These are phyloP conservation scores for Trichothecium sympodiale DNA, from an alignment of 2,329 filamentous ascomycete species.

Conservation along the genomic window DNA sequence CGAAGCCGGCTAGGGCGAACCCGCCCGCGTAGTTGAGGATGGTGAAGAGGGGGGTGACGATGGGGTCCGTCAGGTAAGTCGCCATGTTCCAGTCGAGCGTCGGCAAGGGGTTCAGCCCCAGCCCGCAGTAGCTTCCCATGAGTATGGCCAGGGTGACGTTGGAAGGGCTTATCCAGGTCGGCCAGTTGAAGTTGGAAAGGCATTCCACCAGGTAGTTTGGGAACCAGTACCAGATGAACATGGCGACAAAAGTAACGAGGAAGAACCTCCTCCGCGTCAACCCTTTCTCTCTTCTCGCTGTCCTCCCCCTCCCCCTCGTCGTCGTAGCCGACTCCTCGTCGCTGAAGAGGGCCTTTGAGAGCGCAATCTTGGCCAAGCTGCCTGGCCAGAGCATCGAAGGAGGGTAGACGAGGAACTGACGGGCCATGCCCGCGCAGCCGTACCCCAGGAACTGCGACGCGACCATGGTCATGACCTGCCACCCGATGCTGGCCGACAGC, in stretches of 20 bases:
- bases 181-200: conserved; percentile 43
- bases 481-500: conserved; percentile 36
- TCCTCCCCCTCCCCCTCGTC: conserved; percentile 15
- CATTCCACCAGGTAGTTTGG: conserved; percentile 42
- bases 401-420: conserved; percentile 44
- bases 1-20: conserved; percentile 41
- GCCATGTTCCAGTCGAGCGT: conserved; percentile 37
- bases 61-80: conserved; percentile 28
- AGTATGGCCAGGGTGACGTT: conserved; percentile 30
- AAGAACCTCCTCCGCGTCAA: conserved; percentile 43
- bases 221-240: conserved; percentile 50
- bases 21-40: conserved; percentile 50
- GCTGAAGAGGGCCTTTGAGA: conserved; percentile 18
- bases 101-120: conserved; percentile 33
- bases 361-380: conserved; percentile 34
- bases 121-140: conserved; percentile 31
- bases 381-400: conserved; percentile 48
- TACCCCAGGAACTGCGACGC: conserved; percentile 50
- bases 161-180: conserved; percentile 42
- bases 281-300: no score
- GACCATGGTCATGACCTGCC: conserved; percentile 43
- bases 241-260: conserved; percentile 33
- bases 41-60: conserved; percentile 45
- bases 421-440: conserved; percentile 42
- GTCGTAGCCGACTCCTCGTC: conserved; percentile 7